Conservation (phyloP, 305 asterid genomes). For the Solanum chacoense region DNA sequence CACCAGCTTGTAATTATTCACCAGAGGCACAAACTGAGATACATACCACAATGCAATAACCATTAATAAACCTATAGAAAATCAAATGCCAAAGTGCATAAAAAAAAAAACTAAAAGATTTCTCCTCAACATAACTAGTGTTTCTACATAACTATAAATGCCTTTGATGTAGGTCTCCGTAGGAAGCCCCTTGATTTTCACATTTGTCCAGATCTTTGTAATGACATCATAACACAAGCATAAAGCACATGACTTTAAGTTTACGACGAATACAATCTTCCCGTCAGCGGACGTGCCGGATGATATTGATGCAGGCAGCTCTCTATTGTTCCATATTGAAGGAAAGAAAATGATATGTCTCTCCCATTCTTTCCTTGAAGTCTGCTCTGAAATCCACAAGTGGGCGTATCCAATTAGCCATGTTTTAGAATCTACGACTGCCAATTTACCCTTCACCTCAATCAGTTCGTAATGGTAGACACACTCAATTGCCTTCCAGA, state of each 20-base stretch:
- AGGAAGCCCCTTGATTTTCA: neutral
- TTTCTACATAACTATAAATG: too few species aligned
- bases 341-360: neutral
- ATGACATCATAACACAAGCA: neutral
- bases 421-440: neutral
- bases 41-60: too few species aligned
- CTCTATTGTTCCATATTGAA: neutral
- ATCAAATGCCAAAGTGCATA: neutral
- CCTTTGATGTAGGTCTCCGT: neutral
- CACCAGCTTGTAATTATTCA: too few species aligned
- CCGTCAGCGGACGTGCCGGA: neutral
- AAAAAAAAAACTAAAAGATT: neutral
- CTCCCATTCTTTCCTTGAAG: neutral
- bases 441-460: neutral
- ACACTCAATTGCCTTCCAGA: neutral
- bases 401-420: neutral
- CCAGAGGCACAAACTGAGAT: too few species aligned
- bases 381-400: neutral
- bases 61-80: too few species aligned
- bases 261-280: neutral
- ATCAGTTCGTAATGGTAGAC: neutral
- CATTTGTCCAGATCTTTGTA: neutral
- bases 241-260: neutral
- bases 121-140: too few species aligned
- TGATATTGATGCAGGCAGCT: neutral